phyloP scores from a whole-genome alignment of 1,139 yeast species.

The Kluyveromyces marxianus region DNA sequence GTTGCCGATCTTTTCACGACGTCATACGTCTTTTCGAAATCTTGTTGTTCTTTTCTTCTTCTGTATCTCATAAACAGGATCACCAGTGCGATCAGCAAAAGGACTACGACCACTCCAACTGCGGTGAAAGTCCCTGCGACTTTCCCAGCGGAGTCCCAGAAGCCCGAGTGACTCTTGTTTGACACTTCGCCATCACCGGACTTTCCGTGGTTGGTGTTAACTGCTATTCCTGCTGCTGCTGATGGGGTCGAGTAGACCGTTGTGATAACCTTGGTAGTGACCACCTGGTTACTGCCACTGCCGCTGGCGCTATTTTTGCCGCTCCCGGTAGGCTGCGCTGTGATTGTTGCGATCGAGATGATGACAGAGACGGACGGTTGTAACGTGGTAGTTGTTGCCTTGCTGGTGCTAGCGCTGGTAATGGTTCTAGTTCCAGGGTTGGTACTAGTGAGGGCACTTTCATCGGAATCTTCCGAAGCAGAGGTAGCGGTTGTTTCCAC shows the following conservation, averaged over 20 bases:
- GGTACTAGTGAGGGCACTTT: background rate
- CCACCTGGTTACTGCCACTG: constrained; percentile 12
- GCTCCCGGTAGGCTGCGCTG: constrained; percentile 20
- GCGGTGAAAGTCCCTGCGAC: constrained; percentile 35
- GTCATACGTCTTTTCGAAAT: constrained; percentile 26
- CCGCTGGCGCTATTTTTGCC: background rate
- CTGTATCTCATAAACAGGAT: constrained; percentile 18
- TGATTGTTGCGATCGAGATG: constrained; percentile 26
- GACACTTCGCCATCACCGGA: constrained; percentile 2
- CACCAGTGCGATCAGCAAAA: constrained; percentile 13
- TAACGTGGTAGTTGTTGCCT: constrained; percentile 1
- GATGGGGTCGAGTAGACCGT: constrained; percentile 19
- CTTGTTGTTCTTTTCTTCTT: constrained; percentile 17
- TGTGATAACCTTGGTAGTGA: constrained; percentile 26
- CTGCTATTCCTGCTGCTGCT: constrained; percentile 6
- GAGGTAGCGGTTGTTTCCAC: background rate
- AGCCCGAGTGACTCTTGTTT: constrained; percentile 14
- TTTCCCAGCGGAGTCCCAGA: constrained; percentile 33
- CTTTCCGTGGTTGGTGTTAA: constrained; percentile 1
- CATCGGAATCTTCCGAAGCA: background rate
- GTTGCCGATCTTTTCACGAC: constrained; percentile 12
- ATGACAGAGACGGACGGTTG: constrained; percentile 15
- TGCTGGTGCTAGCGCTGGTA: constrained; percentile 1
- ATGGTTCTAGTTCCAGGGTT: constrained; percentile 3
- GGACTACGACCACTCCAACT: constrained; percentile 29